Base-by-base conservation (phyloP, 441 rosid genomes). In the Aquilaria agallochum region DNA sequence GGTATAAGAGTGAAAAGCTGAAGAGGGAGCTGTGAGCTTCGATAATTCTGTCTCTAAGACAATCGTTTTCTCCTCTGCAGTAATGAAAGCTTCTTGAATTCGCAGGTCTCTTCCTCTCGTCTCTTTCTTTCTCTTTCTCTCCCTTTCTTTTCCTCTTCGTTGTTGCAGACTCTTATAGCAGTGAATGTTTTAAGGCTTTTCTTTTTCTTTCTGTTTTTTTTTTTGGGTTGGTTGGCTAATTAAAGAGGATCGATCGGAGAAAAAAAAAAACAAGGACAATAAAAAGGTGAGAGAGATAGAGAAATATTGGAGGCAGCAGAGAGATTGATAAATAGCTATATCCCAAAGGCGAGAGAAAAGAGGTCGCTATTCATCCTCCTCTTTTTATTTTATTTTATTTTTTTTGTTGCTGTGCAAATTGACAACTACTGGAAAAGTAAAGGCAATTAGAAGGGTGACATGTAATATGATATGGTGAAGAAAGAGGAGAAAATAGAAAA, bases 11-110 rank as follows among this genome's bases (percentile, higher is more conserved):
- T 20, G 27, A 20, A 20, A 20, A 20, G 27, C 27, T 1, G 27
- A 20, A 20, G 27, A 20, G 27, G 27, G 27, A 20, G 27, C 27
- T 20, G 27, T 20, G 27, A 20, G 27, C 27, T 20, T 20, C 27
- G 27, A 20, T 20, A 20, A 20, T 20, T 20, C 27, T 20, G 27
- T 20, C 76, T 69, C 79, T 58, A 59, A 74, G 74, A 70, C 76
- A 77, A 40, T 81, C 85, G 73, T 78, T 79, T 74, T 81, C 87
- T 52, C 60, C 67, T 73, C 62, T 67, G 71, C 67, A 68, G 73
- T 55, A 66, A 44, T 76, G 85, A 83, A 75, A 77, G 71, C 81
- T 72, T 71, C 68, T 64, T 61, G 65, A 73, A 68, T 72, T 73
- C 71, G 48, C 14, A 49, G 58, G 63, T 65, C 33, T 59, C 72